phyloP scores from a whole-genome alignment of 2,329 filamentous ascomycete genomes.

The Clathrospora elynae region DNA sequence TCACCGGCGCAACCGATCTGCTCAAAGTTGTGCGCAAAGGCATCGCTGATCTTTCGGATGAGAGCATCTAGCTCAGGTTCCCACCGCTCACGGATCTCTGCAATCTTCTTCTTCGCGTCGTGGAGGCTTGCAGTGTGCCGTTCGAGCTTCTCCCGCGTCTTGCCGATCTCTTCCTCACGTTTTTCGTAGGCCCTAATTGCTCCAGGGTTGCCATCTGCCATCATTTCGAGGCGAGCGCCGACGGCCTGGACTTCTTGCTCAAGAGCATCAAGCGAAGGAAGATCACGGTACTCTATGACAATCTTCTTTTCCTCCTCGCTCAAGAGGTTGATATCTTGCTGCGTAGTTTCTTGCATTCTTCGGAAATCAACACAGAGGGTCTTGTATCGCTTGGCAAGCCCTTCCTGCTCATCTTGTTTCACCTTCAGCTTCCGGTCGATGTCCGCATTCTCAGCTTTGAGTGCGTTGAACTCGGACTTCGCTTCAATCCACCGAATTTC shows the following conservation, averaged over 20 bases:
- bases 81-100: constrained; percentile 72
- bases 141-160: constrained; percentile 64
- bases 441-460: constrained; percentile 66
- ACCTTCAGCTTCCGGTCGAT: constrained; percentile 44
- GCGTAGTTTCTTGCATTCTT: constrained; percentile 22
- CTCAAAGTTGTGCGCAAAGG: constrained; percentile 91
- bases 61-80: constrained; percentile 82
- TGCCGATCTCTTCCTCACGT: constrained; percentile 65
- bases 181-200: constrained; percentile 72
- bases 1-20: constrained; percentile 94
- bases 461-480: constrained; percentile 72
- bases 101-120: constrained; percentile 63
- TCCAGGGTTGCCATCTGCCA: constrained; percentile 76
- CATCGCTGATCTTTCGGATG: constrained; percentile 80
- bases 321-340: constrained; percentile 23
- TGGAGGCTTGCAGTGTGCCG: constrained; percentile 61
- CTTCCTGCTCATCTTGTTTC: constrained; percentile 21
- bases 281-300: constrained; percentile 23
- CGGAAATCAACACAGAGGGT: constrained; percentile 17
- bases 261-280: constrained; percentile 60
- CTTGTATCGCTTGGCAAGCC: constrained; percentile 22
- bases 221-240: constrained; percentile 75
- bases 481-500: constrained; percentile 78
- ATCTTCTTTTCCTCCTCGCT: constrained; percentile 34
- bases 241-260: constrained; percentile 75